phyloP scores from a whole-genome alignment of 768 basidiomycete species.

The Psilocybe subaeruginosa region DNA sequence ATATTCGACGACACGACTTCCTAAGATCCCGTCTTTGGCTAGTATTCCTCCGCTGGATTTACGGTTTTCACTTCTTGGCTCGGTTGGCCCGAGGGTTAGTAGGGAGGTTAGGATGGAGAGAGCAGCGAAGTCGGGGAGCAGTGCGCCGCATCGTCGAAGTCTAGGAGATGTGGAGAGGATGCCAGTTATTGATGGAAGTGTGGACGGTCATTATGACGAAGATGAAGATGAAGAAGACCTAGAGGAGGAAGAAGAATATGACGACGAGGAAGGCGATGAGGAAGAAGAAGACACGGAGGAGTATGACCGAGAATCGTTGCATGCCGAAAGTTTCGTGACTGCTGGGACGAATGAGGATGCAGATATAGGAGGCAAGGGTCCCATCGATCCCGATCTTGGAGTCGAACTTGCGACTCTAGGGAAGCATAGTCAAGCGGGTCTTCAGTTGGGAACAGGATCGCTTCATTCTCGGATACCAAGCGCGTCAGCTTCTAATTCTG shows the following conservation, averaged over 20 bases:
- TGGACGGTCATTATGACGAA: slow-evolving; percentile 32
- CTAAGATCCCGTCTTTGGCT: slow-evolving; percentile 36
- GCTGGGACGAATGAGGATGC: slow-evolving; percentile 34
- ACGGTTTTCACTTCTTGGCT: slow-evolving; percentile 52
- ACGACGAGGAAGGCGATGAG: slow-evolving; percentile 24
- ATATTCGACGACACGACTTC: background rate
- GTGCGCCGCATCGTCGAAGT: slow-evolving; percentile 5
- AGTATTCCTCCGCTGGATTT: slow-evolving; percentile 64
- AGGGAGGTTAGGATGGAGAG: slow-evolving; percentile 22
- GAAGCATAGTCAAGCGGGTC: background rate
- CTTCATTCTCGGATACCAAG: background rate
- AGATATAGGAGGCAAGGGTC: background rate
- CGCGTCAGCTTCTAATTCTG: slow-evolving; percentile 7
- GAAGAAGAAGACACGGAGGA: slow-evolving; percentile 33
- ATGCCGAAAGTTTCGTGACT: slow-evolving; percentile 62
- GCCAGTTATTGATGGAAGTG: slow-evolving; percentile 45
- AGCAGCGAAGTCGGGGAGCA: slow-evolving; percentile 7
- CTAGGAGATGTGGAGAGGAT: slow-evolving; percentile 31
- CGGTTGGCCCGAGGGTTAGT: slow-evolving; percentile 35
- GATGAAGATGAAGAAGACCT: slow-evolving; percentile 19
- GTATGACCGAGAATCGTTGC: slow-evolving; percentile 47
- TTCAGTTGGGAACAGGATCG: background rate
- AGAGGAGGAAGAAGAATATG: slow-evolving; percentile 31
- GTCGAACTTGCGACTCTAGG: slow-evolving; percentile 15
- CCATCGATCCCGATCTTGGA: slow-evolving; percentile 11